Evolutionary conservation across 75 land plant genomes (phyloP).

Genomic region (Sequoiadendron giganteum): DNA sequence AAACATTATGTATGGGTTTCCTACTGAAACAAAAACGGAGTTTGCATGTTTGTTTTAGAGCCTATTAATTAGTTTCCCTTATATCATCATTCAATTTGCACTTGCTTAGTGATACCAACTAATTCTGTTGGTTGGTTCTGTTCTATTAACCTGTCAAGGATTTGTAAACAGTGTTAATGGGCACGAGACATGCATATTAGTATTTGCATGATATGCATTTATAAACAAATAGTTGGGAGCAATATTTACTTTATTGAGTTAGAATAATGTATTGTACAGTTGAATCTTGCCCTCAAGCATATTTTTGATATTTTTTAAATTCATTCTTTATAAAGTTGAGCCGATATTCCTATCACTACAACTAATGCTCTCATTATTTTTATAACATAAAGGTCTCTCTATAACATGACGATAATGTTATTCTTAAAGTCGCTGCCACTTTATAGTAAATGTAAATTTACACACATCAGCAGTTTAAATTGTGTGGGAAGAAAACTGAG

Average conservation of each 20-base stretch:
- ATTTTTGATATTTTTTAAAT: background rate
- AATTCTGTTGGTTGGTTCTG: background rate
- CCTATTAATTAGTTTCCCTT: background rate
- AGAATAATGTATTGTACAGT: no score
- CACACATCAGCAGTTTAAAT: background rate
- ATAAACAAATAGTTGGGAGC: background rate
- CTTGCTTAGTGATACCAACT: background rate
- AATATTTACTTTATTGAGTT: no score
- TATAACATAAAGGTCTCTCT: background rate
- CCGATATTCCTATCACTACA: background rate
- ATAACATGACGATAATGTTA: background rate
- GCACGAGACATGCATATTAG: background rate
- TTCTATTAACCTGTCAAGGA: background rate
- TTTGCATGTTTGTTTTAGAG: background rate
- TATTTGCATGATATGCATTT: background rate
- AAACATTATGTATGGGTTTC: background rate
- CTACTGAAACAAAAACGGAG: background rate
- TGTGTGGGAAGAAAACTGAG: background rate
- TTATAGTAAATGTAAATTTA: background rate
- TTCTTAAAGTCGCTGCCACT: background rate
- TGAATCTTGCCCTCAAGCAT: background rate
- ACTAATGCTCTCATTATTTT: background rate
- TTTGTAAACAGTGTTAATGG: background rate
- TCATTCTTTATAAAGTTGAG: background rate
- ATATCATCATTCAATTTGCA: background rate